Evolutionary conservation across 768 basidiomycete species (phyloP).

Genomic region (Boletus sp.): DNA sequence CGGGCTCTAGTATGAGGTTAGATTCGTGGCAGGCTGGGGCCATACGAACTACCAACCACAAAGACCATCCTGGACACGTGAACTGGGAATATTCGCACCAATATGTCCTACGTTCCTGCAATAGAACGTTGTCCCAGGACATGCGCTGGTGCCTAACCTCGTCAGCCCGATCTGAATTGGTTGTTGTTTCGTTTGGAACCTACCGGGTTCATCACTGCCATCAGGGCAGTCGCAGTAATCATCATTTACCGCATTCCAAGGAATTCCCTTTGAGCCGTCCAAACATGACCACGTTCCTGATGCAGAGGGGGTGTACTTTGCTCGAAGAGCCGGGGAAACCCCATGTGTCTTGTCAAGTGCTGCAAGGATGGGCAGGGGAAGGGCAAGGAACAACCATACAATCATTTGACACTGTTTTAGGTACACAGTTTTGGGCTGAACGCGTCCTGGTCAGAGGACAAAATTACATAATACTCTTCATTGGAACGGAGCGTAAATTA

Average conservation of each 20-base stretch:
- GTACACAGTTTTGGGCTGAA: not conserved
- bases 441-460: not conserved
- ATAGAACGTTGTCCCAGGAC: constrained; percentile 71
- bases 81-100: constrained; percentile 71
- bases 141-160: constrained; percentile 75
- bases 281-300: constrained; percentile 73
- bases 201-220: constrained; percentile 95
- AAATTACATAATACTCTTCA: constrained; percentile 18
- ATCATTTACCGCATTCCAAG: constrained; percentile 83
- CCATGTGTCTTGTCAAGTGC: constrained; percentile 51
- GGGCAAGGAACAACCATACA: constrained; percentile 44
- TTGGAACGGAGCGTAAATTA: constrained; percentile 22
- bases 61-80: constrained; percentile 87
- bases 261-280: constrained; percentile 73
- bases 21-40: not conserved
- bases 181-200: constrained; percentile 7
- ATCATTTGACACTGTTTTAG: constrained; percentile 36
- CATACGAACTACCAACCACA: constrained; percentile 62
- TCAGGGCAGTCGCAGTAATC: constrained; percentile 94
- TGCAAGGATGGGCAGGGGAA: constrained; percentile 40
- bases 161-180: constrained; percentile 6
- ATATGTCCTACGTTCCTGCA: constrained; percentile 88
- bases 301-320: constrained; percentile 51
- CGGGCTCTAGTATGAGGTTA: constrained; percentile 54
- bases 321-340: constrained; percentile 50